Evolutionary conservation across 2,329 filamentous ascomycete species (phyloP), one percentile per base, ranked within the genome.

Genomic region (Clathrospora elynae): DNA sequence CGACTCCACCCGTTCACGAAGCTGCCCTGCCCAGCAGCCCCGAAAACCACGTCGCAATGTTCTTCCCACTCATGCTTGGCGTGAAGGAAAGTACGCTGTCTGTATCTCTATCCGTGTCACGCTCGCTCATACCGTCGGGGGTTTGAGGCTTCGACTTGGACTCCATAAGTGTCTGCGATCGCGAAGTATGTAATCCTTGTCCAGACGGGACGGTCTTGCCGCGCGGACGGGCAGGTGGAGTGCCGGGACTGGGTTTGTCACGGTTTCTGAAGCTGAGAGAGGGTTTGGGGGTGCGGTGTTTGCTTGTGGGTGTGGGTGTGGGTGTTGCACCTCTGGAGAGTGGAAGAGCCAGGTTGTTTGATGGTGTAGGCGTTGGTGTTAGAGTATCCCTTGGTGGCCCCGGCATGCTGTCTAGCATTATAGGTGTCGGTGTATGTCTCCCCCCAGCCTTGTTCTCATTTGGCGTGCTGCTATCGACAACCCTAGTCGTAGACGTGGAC

Each of bases 11-110:
- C n/a, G 6, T n/a, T 29, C 25, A 35, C 24, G 25, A 46, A 14
- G 20, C 6, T 10, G 20, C 6, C 20, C 37, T 20, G 12, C 65
- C 64, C 20, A 68, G 28, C 12, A 70, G 38, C 2, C 61, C 64
- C 1, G 66, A 67, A 13, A 70, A 53, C 66, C 66, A 68, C 16
- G 26, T 58, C 5, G 62, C 46, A n/a, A 68, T 30, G 11, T 67
- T 61, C 50, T 61, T 66, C 2, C 59, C 53, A n/a, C 46, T 46
- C 33, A 55, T 49, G 25, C 55, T 61, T 2, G 59, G 59, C 10
- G 63, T 55, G 34, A 61, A 53, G 25, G 59, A 63, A 4, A 58
- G 10, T 13, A 54, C 39, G 33, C 57, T 62, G 5, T 53, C 52
- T 6, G 57, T 19, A 17, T 62, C 54, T 9, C 33, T 44, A 34